Evolutionary conservation across 345 rosid genomes (phyloP), one percentile per base, ranked within the genome.

Genomic region (Citrus glauca): DNA sequence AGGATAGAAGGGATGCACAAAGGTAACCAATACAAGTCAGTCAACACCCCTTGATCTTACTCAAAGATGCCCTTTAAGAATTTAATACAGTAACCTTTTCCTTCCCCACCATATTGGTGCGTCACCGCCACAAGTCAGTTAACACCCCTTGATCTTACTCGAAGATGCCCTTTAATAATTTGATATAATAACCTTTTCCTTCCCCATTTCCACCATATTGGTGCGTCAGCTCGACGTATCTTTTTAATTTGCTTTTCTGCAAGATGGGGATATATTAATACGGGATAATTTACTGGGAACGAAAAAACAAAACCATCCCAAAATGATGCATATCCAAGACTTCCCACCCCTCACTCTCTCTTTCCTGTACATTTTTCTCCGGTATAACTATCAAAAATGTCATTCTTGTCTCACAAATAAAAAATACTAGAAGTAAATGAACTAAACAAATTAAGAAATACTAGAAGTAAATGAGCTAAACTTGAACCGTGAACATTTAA

Each of bases 131-230:
- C 45, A 9, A 40, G 4, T 40, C 45, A 40, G 13, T 40, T 40
- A 40, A 40, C 13, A 40, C 45, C 3, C 45, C 45, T 88, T 2
- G 61, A 77, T 80, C 83, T 90, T 75, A 80, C 78, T 33, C 56
- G 87, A 80, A 78, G 78, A 69, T 81, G 87, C 40, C 91, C 76
- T 5, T 73, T 84, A 11, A 96, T 84, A 45, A 89, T 72, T 50
- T 82, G 84, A 84, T 87, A 94, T 73, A 92, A 62, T 69, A 88
- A 74, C 82, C 86, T 80, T 83, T 90, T 96, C 77, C 91, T 83
- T 45, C 99, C 97, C 87, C 88, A 89, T 82, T 88, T 92, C 94
- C 95, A 94, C 89, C 90, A 94, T 32, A 82, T 32, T 3, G 95
- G 99, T 28, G 82, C 84, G 59, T 64, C 73, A 32, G 76, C 67